These are phyloP conservation scores for Magnusiomyces magnusii DNA, from an alignment of 1,139 yeast species.

Conservation along the genomic window DNA sequence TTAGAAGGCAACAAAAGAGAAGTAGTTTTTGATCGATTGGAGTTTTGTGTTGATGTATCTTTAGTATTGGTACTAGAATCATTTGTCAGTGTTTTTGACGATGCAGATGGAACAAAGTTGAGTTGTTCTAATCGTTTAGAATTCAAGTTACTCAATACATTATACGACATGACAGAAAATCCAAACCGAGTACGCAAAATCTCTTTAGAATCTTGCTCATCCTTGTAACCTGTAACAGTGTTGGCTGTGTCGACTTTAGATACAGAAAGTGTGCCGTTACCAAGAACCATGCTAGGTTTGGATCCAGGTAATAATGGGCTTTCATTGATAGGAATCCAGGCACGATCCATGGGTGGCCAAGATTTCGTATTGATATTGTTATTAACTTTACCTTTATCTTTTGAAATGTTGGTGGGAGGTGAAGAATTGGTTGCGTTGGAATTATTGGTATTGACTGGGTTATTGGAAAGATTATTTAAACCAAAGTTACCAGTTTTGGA, in stretches of 20 bases:
- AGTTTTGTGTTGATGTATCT: background rate
- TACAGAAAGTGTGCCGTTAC: background rate
- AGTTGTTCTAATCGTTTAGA: background rate
- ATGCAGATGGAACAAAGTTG: background rate
- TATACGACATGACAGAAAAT: slow-evolving; percentile 8
- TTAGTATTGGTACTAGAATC: background rate
- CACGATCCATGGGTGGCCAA: background rate
- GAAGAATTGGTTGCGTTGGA: background rate
- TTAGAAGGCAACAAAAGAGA: background rate
- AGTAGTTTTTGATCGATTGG: background rate
- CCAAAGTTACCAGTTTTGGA: background rate
- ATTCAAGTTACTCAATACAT: slow-evolving; percentile 3
- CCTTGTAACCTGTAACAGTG: too few species aligned
- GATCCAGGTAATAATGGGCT: background rate
- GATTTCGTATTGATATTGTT: background rate
- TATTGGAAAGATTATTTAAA: background rate
- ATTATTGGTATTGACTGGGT: background rate
- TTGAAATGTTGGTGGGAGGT: too few species aligned
- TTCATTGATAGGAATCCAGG: background rate
- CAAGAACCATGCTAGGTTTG: background rate
- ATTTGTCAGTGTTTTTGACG: background rate
- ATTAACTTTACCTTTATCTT: too few species aligned
- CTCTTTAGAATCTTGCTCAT: background rate
- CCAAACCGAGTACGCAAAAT: background rate
- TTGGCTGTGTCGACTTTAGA: background rate